phyloP scores from a whole-genome alignment of 208 protist genomes.

The Polymyxa betae region DNA sequence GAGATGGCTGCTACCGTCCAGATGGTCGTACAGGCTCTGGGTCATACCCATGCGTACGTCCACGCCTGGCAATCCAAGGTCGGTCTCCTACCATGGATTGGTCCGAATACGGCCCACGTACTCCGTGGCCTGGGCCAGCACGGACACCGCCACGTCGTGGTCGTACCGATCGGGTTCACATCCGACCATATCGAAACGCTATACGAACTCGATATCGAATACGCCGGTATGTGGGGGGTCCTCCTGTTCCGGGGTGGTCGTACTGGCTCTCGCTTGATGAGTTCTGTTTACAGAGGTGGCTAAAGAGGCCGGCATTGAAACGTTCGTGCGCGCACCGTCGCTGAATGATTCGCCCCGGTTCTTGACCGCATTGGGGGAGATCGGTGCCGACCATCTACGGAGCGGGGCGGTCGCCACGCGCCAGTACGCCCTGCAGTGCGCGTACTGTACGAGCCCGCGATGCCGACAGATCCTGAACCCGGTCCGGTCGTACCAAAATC shows the following conservation, averaged over 20 bases:
- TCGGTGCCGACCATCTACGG: constrained; percentile 21
- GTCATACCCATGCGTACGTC: constrained; percentile 60
- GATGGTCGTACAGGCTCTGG: constrained; percentile 68
- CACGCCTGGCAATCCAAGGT: constrained; percentile 72
- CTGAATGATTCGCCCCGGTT: constrained; percentile 43
- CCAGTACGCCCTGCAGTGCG: constrained; percentile 3
- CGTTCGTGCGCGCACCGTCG: neutral
- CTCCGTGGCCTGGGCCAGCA: constrained; percentile 59
- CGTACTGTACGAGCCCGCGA: neutral
- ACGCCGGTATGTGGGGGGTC: neutral
- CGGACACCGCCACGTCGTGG: constrained; percentile 55
- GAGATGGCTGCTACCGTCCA: constrained; percentile 71
- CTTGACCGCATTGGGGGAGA: neutral
- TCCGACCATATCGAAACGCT: constrained; percentile 79
- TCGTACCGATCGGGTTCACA: constrained; percentile 77
- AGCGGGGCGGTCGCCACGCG: neutral
- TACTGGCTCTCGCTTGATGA: neutral
- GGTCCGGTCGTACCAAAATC: too few relatives aligned
- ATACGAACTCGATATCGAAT: constrained; percentile 75
- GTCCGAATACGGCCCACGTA: constrained; percentile 66
- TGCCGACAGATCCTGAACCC: constrained; percentile 27
- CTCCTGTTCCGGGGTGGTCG: neutral
- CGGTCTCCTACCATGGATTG: constrained; percentile 72
- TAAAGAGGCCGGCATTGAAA: constrained; percentile 19
- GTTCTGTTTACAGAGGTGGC: neutral